Evolutionary conservation across 352 stramenopile species (phyloP).

Genomic region (Globisporangium cederbergense): DNA sequence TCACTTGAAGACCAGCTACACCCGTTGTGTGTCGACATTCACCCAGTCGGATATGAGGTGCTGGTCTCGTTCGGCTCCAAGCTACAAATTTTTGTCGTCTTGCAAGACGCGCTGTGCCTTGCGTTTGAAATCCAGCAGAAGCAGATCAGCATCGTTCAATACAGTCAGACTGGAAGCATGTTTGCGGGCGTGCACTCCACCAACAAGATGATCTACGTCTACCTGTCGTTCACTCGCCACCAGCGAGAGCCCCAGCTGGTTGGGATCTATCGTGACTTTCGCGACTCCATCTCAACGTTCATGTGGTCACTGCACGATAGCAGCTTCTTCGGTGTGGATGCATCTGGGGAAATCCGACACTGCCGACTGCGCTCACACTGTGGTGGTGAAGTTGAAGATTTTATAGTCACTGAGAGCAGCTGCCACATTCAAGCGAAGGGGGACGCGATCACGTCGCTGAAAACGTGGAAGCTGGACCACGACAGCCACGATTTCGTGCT

Average conservation of each 20-base stretch:
- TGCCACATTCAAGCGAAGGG: conserved; percentile 21
- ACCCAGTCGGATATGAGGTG: conserved; percentile 53
- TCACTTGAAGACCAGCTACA: conserved; percentile 33
- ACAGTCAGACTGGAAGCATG: conserved; percentile 54
- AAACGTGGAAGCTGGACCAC: conserved; percentile 27
- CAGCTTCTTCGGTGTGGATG: conserved; percentile 44
- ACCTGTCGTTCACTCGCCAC: conserved; percentile 33
- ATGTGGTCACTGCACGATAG: conserved; percentile 46
- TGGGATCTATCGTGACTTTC: conserved; percentile 41
- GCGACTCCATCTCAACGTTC: conserved; percentile 33
- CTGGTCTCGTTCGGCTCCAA: conserved; percentile 48
- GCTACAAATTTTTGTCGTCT: conserved; percentile 55
- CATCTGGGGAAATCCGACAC: conserved; percentile 32
- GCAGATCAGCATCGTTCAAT: conserved; percentile 55
- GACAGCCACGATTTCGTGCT: conserved; percentile 57
- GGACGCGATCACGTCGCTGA: conserved; percentile 25
- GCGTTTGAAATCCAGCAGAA: conserved; percentile 64
- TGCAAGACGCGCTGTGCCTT: conserved; percentile 59
- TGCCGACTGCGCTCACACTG: conserved; percentile 31
- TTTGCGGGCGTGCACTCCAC: conserved; percentile 39
- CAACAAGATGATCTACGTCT: conserved; percentile 48
- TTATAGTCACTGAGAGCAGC: conserved; percentile 26
- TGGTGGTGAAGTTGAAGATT: conserved; percentile 42
- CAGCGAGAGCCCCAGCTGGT: conserved; percentile 53
- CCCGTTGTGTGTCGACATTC: conserved; percentile 51